Conservation (phyloP, 192 early-diverging fungal species). For the Gonapodya sp. region DNA sequence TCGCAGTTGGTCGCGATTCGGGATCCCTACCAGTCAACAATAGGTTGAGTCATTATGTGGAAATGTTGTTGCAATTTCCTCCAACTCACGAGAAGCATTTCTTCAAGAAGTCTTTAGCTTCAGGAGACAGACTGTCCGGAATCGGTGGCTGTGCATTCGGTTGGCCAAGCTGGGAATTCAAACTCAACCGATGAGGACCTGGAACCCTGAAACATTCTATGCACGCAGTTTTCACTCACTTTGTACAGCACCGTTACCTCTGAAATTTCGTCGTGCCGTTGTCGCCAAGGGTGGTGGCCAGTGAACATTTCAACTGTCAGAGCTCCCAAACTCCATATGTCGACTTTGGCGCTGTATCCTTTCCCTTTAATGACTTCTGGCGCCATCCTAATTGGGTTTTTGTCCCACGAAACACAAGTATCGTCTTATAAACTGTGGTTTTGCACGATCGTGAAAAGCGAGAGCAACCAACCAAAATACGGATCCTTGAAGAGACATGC, state of each 20-base stretch:
- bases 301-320: conserved; percentile 98
- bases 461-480: conserved; percentile 99
- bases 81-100: conserved; percentile 49
- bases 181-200: too few species aligned
- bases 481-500: conserved; percentile 82
- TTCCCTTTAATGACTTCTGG: conserved; percentile 78
- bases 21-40: conserved; percentile 47
- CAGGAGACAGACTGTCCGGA: conserved; percentile 56
- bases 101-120: conserved; percentile 62
- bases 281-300: conserved; percentile 76
- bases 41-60: neutral
- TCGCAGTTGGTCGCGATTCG: conserved; percentile 65
- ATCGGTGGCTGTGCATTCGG: conserved; percentile 69
- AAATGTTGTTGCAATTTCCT: conserved; percentile 28
- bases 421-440: conserved; percentile 86
- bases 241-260: conserved; percentile 38
- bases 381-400: conserved; percentile 72
- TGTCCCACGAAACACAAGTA: conserved; percentile 89
- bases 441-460: conserved; percentile 87
- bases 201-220: conserved; percentile 62
- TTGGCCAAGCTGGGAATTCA: conserved; percentile 59
- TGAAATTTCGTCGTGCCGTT: neutral
- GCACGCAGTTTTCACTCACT: conserved; percentile 56
- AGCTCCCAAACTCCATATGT: conserved; percentile 87
- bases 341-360: conserved; percentile 82